Evolutionary conservation across 495 filamentous ascomycete species (phyloP).

Genomic region (Xylaria palmicola): DNA sequence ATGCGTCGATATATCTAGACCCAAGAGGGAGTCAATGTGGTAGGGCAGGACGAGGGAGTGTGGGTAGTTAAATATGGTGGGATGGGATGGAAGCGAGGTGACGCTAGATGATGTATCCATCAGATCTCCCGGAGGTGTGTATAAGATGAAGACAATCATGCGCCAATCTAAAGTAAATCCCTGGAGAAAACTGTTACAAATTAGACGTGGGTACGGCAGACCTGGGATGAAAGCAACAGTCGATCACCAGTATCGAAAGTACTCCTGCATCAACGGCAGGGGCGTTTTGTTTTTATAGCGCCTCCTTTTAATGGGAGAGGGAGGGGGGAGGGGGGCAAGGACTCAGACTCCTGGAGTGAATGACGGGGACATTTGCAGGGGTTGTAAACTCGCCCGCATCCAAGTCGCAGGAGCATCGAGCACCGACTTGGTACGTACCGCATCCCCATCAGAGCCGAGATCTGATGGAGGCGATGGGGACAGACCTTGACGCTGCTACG

Average conservation of each 20-base stretch:
- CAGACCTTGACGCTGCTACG: too few species aligned
- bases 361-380: slow-evolving; percentile 13
- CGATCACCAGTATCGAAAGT: slow-evolving; percentile 48
- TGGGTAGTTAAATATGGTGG: slow-evolving; percentile 50
- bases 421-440: slow-evolving; percentile 9
- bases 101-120: slow-evolving; percentile 44
- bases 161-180: slow-evolving; percentile 48
- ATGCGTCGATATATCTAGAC: slow-evolving; percentile 21
- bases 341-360: slow-evolving; percentile 15
- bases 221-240: slow-evolving; percentile 44
- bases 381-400: slow-evolving; percentile 11
- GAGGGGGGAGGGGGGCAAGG: slow-evolving; percentile 6
- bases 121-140: slow-evolving; percentile 49
- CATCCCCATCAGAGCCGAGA: slow-evolving; percentile 10
- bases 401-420: slow-evolving; percentile 4
- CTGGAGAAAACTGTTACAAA: slow-evolving; percentile 50
- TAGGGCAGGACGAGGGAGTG: slow-evolving; percentile 33
- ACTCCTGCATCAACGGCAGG: slow-evolving; percentile 38
- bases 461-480: neutral
- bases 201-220: slow-evolving; percentile 52
- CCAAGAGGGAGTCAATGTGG: slow-evolving; percentile 20
- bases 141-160: slow-evolving; percentile 47
- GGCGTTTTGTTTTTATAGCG: slow-evolving; percentile 39
- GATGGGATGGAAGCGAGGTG: slow-evolving; percentile 38
- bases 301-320: slow-evolving; percentile 45